phyloP scores from a whole-genome alignment of 2,329 filamentous ascomycete species.

The Penicillium sp. region DNA sequence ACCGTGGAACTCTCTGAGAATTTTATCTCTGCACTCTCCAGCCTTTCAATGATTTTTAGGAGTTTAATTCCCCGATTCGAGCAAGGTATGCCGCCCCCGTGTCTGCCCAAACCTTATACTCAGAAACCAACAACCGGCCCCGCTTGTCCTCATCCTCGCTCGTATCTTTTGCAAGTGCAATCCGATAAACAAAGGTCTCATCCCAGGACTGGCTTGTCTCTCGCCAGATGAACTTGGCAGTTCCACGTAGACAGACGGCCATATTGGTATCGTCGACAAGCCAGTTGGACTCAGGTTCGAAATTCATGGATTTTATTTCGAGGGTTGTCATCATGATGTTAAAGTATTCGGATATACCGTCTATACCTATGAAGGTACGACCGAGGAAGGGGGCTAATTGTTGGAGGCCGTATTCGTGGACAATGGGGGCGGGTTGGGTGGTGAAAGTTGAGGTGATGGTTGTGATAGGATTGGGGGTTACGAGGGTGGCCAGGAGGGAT shows the following conservation, averaged over 20 bases:
- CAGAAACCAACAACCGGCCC: slow-evolving; percentile 32
- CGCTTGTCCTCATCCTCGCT: neutral
- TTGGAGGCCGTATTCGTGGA: slow-evolving; percentile 43
- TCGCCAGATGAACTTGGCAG: slow-evolving; percentile 36
- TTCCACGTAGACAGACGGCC: slow-evolving; percentile 36
- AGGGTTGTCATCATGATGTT: slow-evolving; percentile 32
- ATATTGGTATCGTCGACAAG: slow-evolving; percentile 36
- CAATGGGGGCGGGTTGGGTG: slow-evolving; percentile 22
- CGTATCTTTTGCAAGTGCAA: slow-evolving; percentile 35
- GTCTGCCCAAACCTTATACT: slow-evolving; percentile 47
- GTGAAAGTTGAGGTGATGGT: slow-evolving; percentile 34
- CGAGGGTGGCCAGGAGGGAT: slow-evolving; percentile 33
- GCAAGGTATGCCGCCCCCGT: slow-evolving; percentile 47
- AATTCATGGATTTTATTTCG: slow-evolving; percentile 37
- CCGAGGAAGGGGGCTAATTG: slow-evolving; percentile 45
- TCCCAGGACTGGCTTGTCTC: slow-evolving; percentile 40
- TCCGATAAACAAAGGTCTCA: slow-evolving; percentile 43
- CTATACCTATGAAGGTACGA: slow-evolving; percentile 38
- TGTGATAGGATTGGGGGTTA: slow-evolving; percentile 8
- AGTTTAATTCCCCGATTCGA: slow-evolving; percentile 20
- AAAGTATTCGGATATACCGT: slow-evolving; percentile 41
- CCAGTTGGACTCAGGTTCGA: slow-evolving; percentile 38
- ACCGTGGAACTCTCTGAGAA: neutral
- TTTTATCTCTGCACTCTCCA: neutral
- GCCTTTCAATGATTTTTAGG: no score